phyloP scores from a whole-genome alignment of 2,329 filamentous ascomycete genomes.

The Penicillium sp. region DNA sequence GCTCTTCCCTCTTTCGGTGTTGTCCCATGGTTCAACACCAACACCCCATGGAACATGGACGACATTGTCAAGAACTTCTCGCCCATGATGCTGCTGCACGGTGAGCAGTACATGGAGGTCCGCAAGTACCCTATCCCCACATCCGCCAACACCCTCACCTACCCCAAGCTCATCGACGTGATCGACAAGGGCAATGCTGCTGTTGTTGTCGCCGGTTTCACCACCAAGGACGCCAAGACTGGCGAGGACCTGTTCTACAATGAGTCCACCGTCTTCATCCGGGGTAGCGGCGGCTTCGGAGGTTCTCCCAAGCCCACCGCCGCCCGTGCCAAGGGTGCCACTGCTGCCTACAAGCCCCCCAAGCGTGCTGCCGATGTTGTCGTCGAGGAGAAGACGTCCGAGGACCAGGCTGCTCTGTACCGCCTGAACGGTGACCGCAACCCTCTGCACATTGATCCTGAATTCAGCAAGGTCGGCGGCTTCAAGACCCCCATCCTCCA shows the following conservation, averaged over 20 bases:
- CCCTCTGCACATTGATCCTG: conserved; percentile 90
- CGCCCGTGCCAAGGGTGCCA: conserved; percentile 70
- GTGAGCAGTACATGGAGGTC: conserved; percentile 96
- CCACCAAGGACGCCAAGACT: conserved; percentile 75
- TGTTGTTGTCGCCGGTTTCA: conserved; percentile 71
- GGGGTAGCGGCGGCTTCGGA: conserved; percentile 84
- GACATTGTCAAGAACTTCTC: conserved; percentile 92
- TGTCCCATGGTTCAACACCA: conserved; percentile 83
- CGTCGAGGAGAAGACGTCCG: conserved; percentile 76
- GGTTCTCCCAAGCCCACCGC: conserved; percentile 65
- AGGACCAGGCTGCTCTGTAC: conserved; percentile 91
- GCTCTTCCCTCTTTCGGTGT: conserved; percentile 93
- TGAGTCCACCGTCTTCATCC: conserved; percentile 86
- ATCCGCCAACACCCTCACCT: conserved; percentile 66
- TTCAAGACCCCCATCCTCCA: conserved; percentile 94
- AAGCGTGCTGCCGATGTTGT: conserved; percentile 71
- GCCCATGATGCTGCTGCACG: conserved; percentile 97
- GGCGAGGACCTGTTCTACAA: conserved; percentile 96
- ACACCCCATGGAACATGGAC: conserved; percentile 70
- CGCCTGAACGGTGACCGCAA: conserved; percentile 91
- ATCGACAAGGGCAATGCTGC: conserved; percentile 92
- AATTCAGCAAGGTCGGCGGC: conserved; percentile 88
- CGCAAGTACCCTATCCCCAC: conserved; percentile 89
- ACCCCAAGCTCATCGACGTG: conserved; percentile 81
- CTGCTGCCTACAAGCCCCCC: conserved; percentile 72